Evolutionary conservation across 352 stramenopile species (phyloP).

Genomic region (Peronospora tabacina): DNA sequence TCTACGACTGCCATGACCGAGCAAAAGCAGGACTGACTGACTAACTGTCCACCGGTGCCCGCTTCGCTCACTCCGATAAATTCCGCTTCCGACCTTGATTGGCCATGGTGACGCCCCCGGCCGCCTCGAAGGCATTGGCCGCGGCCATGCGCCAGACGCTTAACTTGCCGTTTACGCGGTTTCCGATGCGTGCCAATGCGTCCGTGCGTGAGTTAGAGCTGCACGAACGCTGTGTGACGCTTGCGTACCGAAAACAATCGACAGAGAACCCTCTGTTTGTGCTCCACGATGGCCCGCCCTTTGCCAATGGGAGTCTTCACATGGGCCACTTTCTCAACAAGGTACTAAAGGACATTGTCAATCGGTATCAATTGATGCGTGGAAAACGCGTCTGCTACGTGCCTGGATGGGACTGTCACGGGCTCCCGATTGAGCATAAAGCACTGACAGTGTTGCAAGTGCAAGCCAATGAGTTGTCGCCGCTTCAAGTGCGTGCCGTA

Average conservation of each 20-base stretch:
- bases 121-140: conserved; percentile 56
- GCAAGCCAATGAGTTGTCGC: conserved; percentile 46
- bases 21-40: too few species aligned
- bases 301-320: conserved; percentile 98
- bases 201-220: conserved; percentile 61
- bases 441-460: conserved; percentile 90
- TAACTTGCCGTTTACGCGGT: conserved; percentile 91
- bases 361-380: conserved; percentile 91
- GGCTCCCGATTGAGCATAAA: conserved; percentile 98
- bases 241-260: conserved; percentile 48
- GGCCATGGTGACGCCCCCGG: conserved; percentile 8
- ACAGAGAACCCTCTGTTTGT: conserved; percentile 64
- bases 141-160: conserved; percentile 88
- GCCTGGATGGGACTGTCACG: conserved; percentile 98
- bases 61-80: too few species aligned
- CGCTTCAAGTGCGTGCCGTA: conserved; percentile 88
- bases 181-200: conserved; percentile 96
- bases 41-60: too few species aligned
- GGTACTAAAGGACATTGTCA: conserved; percentile 97
- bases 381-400: conserved; percentile 93
- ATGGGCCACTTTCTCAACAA: conserved; percentile 94
- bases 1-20: conserved; percentile 28
- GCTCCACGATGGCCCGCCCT: conserved; percentile 97
- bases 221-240: conserved; percentile 53
- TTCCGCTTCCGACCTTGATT: too few species aligned